Base-by-base conservation (phyloP, 169 alveolate genomes). In the Plasmodium berghei region DNA sequence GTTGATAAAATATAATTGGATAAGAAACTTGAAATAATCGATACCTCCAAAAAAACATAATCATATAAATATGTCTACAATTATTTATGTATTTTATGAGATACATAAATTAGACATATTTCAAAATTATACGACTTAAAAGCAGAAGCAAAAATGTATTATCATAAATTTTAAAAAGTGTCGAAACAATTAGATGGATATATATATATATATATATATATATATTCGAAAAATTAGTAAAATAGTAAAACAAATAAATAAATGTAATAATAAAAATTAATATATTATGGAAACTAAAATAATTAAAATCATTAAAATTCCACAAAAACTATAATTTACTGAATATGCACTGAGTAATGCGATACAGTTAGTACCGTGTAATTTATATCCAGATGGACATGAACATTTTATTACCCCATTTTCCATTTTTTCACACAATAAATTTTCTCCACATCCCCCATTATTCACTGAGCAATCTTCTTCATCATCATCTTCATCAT, bases 401-500 rank as follows among this genome's bases (percentile, higher is more conserved):
- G 16, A 22, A 20, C 90, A 83, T 61, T 69, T 69, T 26, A 83
- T 85, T 46, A 5, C 52, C 4, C 73, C 55, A 9, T 16, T 4
- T n/a, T 72, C 73, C 20, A 83, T n/a, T 20, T 66, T 2, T 49
- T 70, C 86, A 83, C 90, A 83, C 40, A 83, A 5, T 69, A 67
- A 28, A 24, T 69, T 73, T n/a, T 55, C 52, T 18, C 90, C 85
- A 83, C 90, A 83, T 12, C 72, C 85, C 1, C 90, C 90, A 83
- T 83, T 83, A 14, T 83, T 69, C 1, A 52, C 56, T 34, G 1
- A 22, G n/a, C 90, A 83, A 16, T 34, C 42, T 0, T 5, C 42
- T 63, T 9, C 61, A 54, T 52, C 61, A 18, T 74, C 88, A 16
- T 61, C 67, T 34, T 45, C 64, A 61, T 42, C 70, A 2, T 72